These are phyloP conservation scores for Candida glaebosa DNA, from an alignment of 805 yeast species.

Conservation along the genomic window DNA sequence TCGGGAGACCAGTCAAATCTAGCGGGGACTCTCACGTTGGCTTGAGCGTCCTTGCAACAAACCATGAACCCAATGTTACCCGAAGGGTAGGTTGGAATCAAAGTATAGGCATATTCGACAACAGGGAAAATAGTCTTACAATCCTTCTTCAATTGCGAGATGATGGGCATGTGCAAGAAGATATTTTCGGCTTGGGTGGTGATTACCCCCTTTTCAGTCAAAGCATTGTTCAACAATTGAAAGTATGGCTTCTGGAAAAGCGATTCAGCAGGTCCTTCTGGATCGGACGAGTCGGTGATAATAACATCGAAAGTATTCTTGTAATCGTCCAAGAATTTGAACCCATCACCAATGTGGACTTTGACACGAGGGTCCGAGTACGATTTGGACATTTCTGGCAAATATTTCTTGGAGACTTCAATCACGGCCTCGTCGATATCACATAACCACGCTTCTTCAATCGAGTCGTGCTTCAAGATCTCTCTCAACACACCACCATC, in stretches of 20 bases:
- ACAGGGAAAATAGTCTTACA: conserved; percentile 85
- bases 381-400: conserved; percentile 84
- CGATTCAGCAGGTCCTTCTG: conserved; percentile 94
- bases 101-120: conserved; percentile 85
- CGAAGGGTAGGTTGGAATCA: conserved; percentile 95
- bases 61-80: conserved; percentile 99
- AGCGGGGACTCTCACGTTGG: conserved; percentile 64
- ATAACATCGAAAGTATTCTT: conserved; percentile 89
- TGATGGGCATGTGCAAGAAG: conserved; percentile 86
- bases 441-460: conserved; percentile 87
- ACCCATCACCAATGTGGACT: conserved; percentile 95
- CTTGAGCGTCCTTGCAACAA: conserved; percentile 70
- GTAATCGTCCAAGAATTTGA: conserved; percentile 83
- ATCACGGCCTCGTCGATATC: conserved; percentile 96
- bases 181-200: conserved; percentile 95
- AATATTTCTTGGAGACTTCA: conserved; percentile 76
- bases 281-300: conserved; percentile 91
- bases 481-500: conserved; percentile 98
- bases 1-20: conserved; percentile 57
- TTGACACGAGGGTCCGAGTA: conserved; percentile 85
- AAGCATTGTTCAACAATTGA: conserved; percentile 77
- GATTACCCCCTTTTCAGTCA: conserved; percentile 86
- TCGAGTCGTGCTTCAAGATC: conserved; percentile 80
- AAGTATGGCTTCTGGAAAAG: conserved; percentile 92
- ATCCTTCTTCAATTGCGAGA: conserved; percentile 75